Evolutionary conservation across 805 yeast species (phyloP), one percentile per base, ranked within the genome.

Genomic region (Starmerella asiatica): DNA sequence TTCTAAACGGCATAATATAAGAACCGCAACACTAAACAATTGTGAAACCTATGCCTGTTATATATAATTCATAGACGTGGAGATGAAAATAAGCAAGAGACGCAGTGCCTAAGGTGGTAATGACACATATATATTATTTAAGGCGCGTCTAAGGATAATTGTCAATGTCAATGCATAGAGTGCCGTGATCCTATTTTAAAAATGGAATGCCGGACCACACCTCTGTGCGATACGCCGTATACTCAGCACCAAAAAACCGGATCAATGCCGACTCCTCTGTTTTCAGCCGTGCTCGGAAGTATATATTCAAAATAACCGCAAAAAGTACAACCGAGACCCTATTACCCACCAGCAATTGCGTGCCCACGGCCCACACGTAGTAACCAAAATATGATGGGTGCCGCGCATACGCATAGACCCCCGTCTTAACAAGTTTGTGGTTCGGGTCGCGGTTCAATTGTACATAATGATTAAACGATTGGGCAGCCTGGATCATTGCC

Each of bases 351-450:
- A 78, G 47, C 34, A 91, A 19, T 56, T 88, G 94, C 1, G 84
- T 67, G 0, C 96, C 96, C 3, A 86, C 48, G 12, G 93, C 88
- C 96, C 97, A 91, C 73, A 84, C 75, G 54, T 75, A 86, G 57
- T 80, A 91, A 0, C 96, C 98, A 30, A 75, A 69, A 59, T 91
- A 91, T 35, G 93, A 77, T 5, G 98, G 98, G 57, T 91, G 98
- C 45, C 98, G 67, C 14, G 72, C 60, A 20, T 59, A 47, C 1
- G 65, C 42, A 57, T 88, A 91, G 3, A 88, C 62, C 0, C 96
- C 97, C 9, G 59, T 49, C 0, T 83, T 82, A 11, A 91, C 77
- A 32, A 91, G 64, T 8, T 49, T 59, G 56, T 91, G 98, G 39
- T 69, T 69, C 1, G 58, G 49, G 24, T 63, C 57, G 38, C 69